Percentiles rank a stretch among this genome's conserved stretches.
phyloP scores from a whole-genome alignment of 148 eudicot genomes.

The Rhododendron williamsianum region DNA sequence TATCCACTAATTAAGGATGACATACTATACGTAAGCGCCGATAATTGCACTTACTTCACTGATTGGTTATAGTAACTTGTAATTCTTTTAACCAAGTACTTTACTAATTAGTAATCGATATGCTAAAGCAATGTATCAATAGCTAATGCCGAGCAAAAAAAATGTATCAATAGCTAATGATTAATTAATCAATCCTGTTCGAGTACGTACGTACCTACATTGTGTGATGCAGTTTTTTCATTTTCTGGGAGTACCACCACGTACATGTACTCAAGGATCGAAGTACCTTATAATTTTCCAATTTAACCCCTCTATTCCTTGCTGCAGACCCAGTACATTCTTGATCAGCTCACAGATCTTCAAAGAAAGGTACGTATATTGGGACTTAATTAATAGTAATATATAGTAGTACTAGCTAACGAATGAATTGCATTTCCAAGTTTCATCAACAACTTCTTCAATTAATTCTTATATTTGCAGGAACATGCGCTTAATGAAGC shows the following conservation, averaged over 20 bases:
- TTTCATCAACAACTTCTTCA: background rate
- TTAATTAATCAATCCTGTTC: too few relatives aligned
- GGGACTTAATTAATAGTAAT: background rate
- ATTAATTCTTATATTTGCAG: constrained; percentile 23
- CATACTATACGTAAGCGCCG: too few relatives aligned
- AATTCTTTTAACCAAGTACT: background rate
- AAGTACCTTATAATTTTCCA: background rate
- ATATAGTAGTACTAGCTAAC: background rate
- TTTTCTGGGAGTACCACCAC: background rate
- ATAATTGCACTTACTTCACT: too few relatives aligned
- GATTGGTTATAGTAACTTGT: background rate
- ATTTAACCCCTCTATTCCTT: background rate
- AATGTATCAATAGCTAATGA: too few relatives aligned
- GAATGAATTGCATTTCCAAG: background rate
- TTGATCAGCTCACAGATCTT: constrained; percentile 78
- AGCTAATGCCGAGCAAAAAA: too few relatives aligned
- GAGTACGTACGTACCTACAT: too few relatives aligned
- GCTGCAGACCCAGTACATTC: constrained; percentile 71
- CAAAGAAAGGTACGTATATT: constrained; percentile 56
- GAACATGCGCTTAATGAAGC: constrained; percentile 80
- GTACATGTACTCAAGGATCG: background rate
- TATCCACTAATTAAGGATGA: too few relatives aligned
- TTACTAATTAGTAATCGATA: too few relatives aligned
- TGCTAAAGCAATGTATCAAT: too few relatives aligned
- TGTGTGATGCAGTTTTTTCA: too few relatives aligned